Percentiles rank a stretch among this genome's conserved stretches.
Conservation (phyloP, 768 basidiomycete species). For the Rhodotorula diobovata region DNA sequence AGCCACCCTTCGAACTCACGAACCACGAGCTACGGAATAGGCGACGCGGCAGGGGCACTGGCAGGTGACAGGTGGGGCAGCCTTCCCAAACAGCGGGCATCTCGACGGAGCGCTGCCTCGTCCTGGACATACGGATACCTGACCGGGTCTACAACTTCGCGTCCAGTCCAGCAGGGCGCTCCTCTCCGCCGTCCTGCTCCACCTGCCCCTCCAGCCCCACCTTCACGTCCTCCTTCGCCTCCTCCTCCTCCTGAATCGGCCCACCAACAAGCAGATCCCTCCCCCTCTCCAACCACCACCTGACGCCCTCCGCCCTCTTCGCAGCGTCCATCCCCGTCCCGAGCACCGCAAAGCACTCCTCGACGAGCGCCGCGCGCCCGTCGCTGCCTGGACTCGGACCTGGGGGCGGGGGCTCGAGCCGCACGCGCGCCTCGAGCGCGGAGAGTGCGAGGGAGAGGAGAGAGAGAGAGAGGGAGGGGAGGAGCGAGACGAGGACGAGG, state of each 20-base stretch:
- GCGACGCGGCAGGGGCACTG: no score
- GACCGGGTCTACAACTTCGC: background rate
- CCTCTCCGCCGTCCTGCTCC: background rate
- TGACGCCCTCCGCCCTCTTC: conserved; percentile 32
- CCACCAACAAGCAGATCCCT: background rate
- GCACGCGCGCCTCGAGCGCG: conserved; percentile 14
- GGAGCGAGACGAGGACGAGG: conserved; percentile 34
- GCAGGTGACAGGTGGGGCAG: no score
- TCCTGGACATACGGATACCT: no score
- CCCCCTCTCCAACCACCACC: conserved; percentile 36
- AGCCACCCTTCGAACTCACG: no score
- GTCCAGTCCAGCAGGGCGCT: no score
- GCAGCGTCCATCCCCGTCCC: conserved; percentile 37
- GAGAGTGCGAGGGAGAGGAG: no score
- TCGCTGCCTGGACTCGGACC: conserved; percentile 3
- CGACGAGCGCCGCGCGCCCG: conserved; percentile 27
- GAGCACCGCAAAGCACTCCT: conserved; percentile 29
- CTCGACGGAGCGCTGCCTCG: no score
- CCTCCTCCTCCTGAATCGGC: background rate
- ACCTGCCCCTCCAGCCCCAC: background rate
- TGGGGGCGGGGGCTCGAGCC: conserved; percentile 20
- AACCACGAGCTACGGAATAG: no score
- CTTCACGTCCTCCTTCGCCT: background rate
- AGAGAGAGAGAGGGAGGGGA: no score
- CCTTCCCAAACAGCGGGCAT: no score